These are phyloP conservation scores for Colletotrichum sidae DNA, from an alignment of 2,329 filamentous ascomycete species.

Conservation along the genomic window DNA sequence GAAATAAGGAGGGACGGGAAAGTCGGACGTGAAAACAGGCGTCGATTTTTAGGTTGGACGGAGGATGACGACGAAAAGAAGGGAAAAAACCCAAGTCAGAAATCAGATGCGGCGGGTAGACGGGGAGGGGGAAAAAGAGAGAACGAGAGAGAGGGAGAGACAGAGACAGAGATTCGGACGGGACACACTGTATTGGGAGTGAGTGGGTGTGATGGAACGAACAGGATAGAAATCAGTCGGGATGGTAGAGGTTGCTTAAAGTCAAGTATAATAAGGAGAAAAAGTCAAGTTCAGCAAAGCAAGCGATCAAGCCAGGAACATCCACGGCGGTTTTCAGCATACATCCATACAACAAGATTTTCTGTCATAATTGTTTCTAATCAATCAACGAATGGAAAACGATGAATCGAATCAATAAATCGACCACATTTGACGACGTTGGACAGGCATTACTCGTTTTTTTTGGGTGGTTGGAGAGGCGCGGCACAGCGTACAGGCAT, in stretches of 20 bases:
- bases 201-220: constrained; percentile 18
- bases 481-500: too few species aligned
- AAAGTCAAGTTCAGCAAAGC: not conserved
- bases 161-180: not conserved
- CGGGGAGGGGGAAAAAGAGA: not conserved
- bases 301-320: too few species aligned
- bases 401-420: constrained; percentile 29
- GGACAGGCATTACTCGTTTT: not conserved
- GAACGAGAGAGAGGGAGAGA: constrained; percentile 3
- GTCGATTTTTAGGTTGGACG: not conserved
- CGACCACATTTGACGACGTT: not conserved
- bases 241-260: not conserved
- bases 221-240: not conserved
- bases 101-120: not conserved
- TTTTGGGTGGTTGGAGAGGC: not conserved
- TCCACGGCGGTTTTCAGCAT: not conserved
- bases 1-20: too few species aligned
- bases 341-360: not conserved
- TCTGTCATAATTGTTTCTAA: not conserved
- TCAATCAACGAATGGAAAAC: constrained; percentile 6
- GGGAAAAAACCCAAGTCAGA: not conserved
- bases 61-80: not conserved
- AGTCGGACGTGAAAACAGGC: too few species aligned
- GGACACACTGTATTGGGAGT: too few species aligned
- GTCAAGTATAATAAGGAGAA: not conserved